Base-by-base conservation (phyloP, 140 eudicot species). In the Bidens hawaiensis region DNA sequence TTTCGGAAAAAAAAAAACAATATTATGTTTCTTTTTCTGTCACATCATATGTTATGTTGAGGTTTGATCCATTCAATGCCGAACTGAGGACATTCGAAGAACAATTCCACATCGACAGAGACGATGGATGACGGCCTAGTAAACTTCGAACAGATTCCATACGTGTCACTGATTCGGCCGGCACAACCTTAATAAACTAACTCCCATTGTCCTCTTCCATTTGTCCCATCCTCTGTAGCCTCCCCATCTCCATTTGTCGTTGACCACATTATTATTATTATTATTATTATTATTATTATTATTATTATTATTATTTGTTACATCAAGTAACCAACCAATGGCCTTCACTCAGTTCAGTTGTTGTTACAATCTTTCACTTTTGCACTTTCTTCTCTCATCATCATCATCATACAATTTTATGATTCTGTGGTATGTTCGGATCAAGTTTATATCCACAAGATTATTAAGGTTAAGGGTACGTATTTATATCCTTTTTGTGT, bases 151-250 rank as follows among this genome's bases (percentile, higher is more conserved):
- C 28, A 47, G 5, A 58, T 64, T 28, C 48, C 30, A 74, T 48
- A 60, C 46, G 24, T 21, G 23, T 12, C 34, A 59, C 42, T 48
- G 26, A 65, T 60, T 27, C 17, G 64, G 73, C 75, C 69, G 73
- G 69, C 74, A 58, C 2, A 59, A 26, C 28, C 30, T 51, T 41
- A 62, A 62, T 71, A 62, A 63, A 53, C 65, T 26, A 61, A 71
- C 57, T 36, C n/a, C 22, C 14, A 5, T 46, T 71, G 78, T 79
- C 78, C 25, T 46, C 69, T 71, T 79, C 76, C 77, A 75, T 71
- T 67, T 79, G 85, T 75, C 78, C 30, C 67, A 43, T 64, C 58
- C 42, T 60, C 57, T 62, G 24, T 54, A 23, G 22, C 58, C 62
- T 30, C 45, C 68, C 60, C 56, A 56, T 62, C 60, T 15, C 60